These are phyloP conservation scores for Lophium mytilinum DNA, from an alignment of 495 filamentous ascomycete genomes.

Conservation along the genomic window DNA sequence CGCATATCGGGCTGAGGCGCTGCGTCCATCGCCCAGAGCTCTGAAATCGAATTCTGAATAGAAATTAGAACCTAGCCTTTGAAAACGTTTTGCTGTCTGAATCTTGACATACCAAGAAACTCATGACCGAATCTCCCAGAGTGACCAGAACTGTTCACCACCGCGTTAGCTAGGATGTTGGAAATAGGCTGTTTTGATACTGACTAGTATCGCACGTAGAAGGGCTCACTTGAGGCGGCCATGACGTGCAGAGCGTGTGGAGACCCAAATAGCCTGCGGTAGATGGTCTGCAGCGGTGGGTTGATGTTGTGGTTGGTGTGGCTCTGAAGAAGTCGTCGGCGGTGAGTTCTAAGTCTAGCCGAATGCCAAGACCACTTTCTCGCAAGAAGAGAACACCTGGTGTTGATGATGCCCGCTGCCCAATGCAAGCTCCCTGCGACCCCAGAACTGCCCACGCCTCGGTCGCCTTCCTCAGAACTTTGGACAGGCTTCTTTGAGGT, in stretches of 20 bases:
- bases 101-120: constrained; percentile 66
- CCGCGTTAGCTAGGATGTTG: constrained; percentile 36
- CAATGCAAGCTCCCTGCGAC: not conserved
- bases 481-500: not conserved
- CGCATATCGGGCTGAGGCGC: constrained; percentile 90
- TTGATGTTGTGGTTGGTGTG: not conserved
- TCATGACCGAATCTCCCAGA: constrained; percentile 97
- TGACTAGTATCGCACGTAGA: constrained; percentile 98
- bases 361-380: constrained; percentile 4
- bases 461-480: not conserved
- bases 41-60: constrained; percentile 89
- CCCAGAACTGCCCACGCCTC: not conserved
- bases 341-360: not conserved
- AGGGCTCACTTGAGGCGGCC: constrained; percentile 62
- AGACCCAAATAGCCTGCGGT: too few relatives aligned
- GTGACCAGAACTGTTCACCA: constrained; percentile 72
- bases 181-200: constrained; percentile 37
- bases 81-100: not conserved
- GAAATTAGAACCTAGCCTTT: constrained; percentile 1
- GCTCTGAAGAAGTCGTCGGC: not conserved
- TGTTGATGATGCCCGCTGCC: not conserved
- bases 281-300: too few relatives aligned
- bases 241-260: constrained; percentile 16
- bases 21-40: constrained; percentile 85
- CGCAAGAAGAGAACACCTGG: not conserved